Base-by-base conservation (phyloP, 2,329 filamentous ascomycete species). In the Fusarium sp. region DNA sequence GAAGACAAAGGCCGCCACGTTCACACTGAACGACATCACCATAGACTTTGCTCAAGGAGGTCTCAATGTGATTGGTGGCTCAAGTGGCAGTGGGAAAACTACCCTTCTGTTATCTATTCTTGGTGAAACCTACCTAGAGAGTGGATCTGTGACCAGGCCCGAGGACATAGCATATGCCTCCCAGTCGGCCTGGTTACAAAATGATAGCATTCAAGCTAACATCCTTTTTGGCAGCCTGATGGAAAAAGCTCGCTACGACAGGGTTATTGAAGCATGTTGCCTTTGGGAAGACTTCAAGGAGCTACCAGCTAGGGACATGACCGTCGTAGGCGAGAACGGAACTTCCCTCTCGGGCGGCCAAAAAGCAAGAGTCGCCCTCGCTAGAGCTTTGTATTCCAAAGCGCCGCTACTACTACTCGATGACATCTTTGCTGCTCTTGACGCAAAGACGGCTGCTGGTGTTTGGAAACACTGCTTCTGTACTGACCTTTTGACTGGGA, bases 381-480 rank as follows among this genome's bases (percentile, higher is more conserved):
- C 87, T 2, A 81, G 87, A 59, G 85, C 87, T 9, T 74, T 89
- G 2, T 89, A 89, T 74, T 88, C 87, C 2, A 84, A 84, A 56
- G 83, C 87, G 0, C 80, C 85, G 3, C 79, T 88, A 4, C 78
- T 89, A 23, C 78, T 89, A 1, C 82, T 89, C 2, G 87, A 89
- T 66, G 87, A 89, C 61, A 82, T 89, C 4, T 87, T 89, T 67
- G 87, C 87, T 2, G 87, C 87, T 0, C 79, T 89, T 1, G 87
- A 89, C 69, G 82, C 87, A 20, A 87, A 87, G 68, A 89, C 88
- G 0, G 84, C 85, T 2, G 84, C 85, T 18, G 79, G 82, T 4
- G 80, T 90, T 3, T 89, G 87, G 84, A 82, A 86, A 60, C 80
- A 84, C 57, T 88, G 85, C 68, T 89, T 90, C 72, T 88, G 87